Conservation (phyloP, 257 asterid species). For the Ligustrum vulgare region DNA sequence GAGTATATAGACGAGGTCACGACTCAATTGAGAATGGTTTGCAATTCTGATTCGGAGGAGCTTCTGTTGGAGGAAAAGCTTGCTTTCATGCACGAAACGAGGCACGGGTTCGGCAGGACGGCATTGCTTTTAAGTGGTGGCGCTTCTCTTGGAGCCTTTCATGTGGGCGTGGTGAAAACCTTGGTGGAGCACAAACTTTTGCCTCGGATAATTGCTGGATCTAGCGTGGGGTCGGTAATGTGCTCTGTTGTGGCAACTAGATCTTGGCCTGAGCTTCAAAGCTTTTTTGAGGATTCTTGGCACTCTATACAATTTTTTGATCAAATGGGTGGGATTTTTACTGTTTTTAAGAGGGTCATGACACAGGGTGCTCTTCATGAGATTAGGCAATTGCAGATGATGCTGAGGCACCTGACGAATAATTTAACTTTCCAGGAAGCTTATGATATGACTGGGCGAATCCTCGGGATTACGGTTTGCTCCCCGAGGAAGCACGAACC, state of each 20-base stretch:
- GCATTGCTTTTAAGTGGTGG: slow-evolving; percentile 95
- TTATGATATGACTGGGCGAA: slow-evolving; percentile 92
- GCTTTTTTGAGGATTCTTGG: slow-evolving; percentile 93
- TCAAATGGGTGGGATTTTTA: slow-evolving; percentile 77
- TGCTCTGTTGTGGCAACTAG: slow-evolving; percentile 83
- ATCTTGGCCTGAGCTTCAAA: slow-evolving; percentile 97
- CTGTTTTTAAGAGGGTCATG: slow-evolving; percentile 78
- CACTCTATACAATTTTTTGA: slow-evolving; percentile 82
- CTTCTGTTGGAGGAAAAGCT: slow-evolving; percentile 90
- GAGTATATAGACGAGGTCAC: slow-evolving; percentile 92
- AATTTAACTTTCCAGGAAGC: slow-evolving; percentile 97
- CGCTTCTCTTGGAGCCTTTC: slow-evolving; percentile 93
- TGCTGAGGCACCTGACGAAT: slow-evolving; percentile 81
- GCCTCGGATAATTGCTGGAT: slow-evolving; percentile 93
- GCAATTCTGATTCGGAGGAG: slow-evolving; percentile 86
- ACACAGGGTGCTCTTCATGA: slow-evolving; percentile 91
- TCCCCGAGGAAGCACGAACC: slow-evolving; percentile 98
- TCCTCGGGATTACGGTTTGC: slow-evolving; percentile 90
- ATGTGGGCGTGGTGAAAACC: slow-evolving; percentile 88
- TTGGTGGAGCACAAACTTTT: slow-evolving; percentile 84
- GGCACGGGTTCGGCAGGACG: slow-evolving; percentile 96
- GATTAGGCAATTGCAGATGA: slow-evolving; percentile 75
- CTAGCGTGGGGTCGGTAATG: slow-evolving; percentile 95
- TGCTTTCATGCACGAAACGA: slow-evolving; percentile 91
- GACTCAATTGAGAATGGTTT: slow-evolving; percentile 86